Conservation (phyloP, 345 rosid genomes). For the Physaria fendleri region DNA sequence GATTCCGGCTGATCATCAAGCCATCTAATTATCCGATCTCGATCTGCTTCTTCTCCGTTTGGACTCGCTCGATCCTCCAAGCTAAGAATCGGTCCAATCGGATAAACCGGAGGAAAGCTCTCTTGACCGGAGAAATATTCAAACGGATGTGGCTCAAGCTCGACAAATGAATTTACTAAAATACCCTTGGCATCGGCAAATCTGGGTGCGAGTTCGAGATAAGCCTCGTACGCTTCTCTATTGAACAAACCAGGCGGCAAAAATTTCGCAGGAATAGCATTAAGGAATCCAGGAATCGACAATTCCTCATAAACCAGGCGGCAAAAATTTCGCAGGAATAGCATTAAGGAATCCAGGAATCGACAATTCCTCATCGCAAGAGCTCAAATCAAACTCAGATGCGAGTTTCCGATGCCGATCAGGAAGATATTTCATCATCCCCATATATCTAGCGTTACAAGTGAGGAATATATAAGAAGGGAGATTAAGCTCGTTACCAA, state of each 20-base stretch:
- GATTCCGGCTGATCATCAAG: conserved; percentile 42
- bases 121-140: not conserved
- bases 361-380: not conserved
- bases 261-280: conserved; percentile 28
- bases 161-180: conserved; percentile 37
- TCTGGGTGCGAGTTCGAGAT: conserved; percentile 28
- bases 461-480: conserved; percentile 46
- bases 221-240: conserved; percentile 31
- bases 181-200: conserved; percentile 39
- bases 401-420: conserved; percentile 24
- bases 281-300: conserved; percentile 30
- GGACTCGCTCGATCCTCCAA: conserved; percentile 23
- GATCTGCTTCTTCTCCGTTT: conserved; percentile 12
- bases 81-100: conserved; percentile 39
- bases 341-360: conserved; percentile 35
- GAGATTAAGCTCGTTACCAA: conserved; percentile 32
- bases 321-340: conserved; percentile 33
- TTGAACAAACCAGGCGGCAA: conserved; percentile 32
- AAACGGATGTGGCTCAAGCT: conserved; percentile 36
- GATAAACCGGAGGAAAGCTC: conserved; percentile 17
- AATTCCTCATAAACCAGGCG: conserved; percentile 5
- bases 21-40: conserved; percentile 33
- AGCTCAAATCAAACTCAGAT: conserved; percentile 13
- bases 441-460: conserved; percentile 32
- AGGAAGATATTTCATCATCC: conserved; percentile 34